Evolutionary conservation across 129 eudicot genomes (phyloP), one percentile per base, ranked within the genome.

Genomic region (Artemisia argyi): DNA sequence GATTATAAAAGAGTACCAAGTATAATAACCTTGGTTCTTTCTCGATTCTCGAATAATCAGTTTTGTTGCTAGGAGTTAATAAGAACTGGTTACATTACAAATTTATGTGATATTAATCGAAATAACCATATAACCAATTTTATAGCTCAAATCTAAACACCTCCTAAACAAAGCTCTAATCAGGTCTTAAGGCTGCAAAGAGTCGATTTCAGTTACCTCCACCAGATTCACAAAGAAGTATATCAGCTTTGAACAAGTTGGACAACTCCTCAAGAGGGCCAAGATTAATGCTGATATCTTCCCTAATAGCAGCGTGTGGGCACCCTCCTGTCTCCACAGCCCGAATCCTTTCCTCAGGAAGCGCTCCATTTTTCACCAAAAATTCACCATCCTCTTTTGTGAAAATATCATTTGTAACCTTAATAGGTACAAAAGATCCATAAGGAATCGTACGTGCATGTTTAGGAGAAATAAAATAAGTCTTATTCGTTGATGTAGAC

Each of bases 281-380:
- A 44, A 93, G 93, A 84, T 93, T 93, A 55, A 93, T 93, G 92
- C 98, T 93, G 82, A 93, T 93, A 75, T 93, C 98, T 84, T 93
- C 98, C 53, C 97, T 85, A 59, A 93, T 93, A 49, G 98, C 98
- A 15, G 98, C 98, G 73, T 93, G 98, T 6, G 98, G 98, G 77
- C 98, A 93, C 30, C 98, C 98, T 44, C 98, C 98, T n/a, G 98
- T 93, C 81, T 93, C 98, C 52, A 93, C 96, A 72, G 98, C 98
- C 55, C 98, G 93, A 24, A 93, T 93, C 78, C 98, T 86, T 74
- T 93, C 98, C 80, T 87, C 96, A 3, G 97, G 97, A 66, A 93
- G 98, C 13, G 98, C 98, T 62, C 91, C 97, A 68, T 93, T 85
- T 84, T 93, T 93, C 66, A 93, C 82, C 82, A 93, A 76, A 82